phyloP scores from a whole-genome alignment of 768 basidiomycete species.

The Termitomyces sp. region DNA sequence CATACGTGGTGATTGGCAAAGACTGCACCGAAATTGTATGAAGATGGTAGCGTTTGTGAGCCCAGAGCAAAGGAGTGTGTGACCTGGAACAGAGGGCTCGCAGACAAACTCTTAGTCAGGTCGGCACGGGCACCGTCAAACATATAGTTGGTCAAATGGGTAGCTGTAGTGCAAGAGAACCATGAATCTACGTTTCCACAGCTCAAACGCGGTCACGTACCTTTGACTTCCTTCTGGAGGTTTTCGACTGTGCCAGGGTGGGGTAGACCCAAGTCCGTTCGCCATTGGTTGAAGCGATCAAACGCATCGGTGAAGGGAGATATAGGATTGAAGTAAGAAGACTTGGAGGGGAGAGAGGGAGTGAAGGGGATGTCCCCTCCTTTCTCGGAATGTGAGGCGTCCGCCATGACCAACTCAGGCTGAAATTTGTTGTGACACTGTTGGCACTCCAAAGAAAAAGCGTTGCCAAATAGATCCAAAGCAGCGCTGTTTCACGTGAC shows the following conservation, averaged over 20 bases:
- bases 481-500: slow-evolving; percentile 8
- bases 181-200: slow-evolving; percentile 8
- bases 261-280: slow-evolving; percentile 75
- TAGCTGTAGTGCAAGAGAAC: slow-evolving; percentile 48
- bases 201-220: slow-evolving; percentile 41
- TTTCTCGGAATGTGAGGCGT: slow-evolving; percentile 42
- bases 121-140: slow-evolving; percentile 98
- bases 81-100: slow-evolving; percentile 96
- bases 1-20: slow-evolving; percentile 81
- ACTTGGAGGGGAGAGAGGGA: slow-evolving; percentile 29
- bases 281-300: slow-evolving; percentile 77
- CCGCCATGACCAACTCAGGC: slow-evolving; percentile 39
- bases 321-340: slow-evolving; percentile 41
- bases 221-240: slow-evolving; percentile 88
- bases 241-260: slow-evolving; percentile 95
- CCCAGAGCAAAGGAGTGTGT: slow-evolving; percentile 95
- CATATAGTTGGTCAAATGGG: slow-evolving; percentile 89
- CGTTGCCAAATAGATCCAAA: slow-evolving; percentile 37
- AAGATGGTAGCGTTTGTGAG: slow-evolving; percentile 77
- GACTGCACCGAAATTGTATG: slow-evolving; percentile 93
- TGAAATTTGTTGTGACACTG: slow-evolving; percentile 22
- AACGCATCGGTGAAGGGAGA: slow-evolving; percentile 68
- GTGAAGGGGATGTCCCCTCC: slow-evolving; percentile 34
- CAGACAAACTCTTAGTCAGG: slow-evolving; percentile 88
- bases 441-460: slow-evolving; percentile 35